Evolutionary conservation across 805 yeast genomes (phyloP).

Genomic region (Cephaloascus albidus): DNA sequence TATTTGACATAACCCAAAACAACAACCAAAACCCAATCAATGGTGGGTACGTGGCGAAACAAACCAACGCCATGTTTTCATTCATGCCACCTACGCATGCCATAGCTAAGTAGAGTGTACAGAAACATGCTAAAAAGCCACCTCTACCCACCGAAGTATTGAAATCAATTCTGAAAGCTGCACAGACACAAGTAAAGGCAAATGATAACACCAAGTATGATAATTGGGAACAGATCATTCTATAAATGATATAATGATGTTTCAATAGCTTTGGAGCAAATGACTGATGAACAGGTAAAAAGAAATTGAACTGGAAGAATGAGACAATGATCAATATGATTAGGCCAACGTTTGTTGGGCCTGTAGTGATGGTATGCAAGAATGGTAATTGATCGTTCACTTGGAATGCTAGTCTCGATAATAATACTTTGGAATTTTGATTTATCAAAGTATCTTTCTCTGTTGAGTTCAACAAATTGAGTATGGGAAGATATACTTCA

Average conservation of each 20-base stretch:
- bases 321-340: conserved; percentile 32
- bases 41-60: conserved; percentile 22
- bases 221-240: conserved; percentile 16
- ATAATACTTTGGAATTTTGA: not conserved
- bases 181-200: conserved; percentile 24
- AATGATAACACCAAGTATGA: conserved; percentile 25
- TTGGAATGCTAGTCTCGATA: not conserved
- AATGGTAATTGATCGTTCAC: conserved; percentile 17
- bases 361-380: conserved; percentile 23
- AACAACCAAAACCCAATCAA: conserved; percentile 31
- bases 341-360: conserved; percentile 33
- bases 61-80: conserved; percentile 24
- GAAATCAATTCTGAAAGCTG: conserved; percentile 32
- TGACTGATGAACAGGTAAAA: conserved; percentile 19
- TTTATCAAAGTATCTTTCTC: not conserved
- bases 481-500: not conserved
- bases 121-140: conserved; percentile 26
- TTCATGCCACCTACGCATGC: conserved; percentile 28
- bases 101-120: conserved; percentile 21
- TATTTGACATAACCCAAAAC: conserved; percentile 29
- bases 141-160: conserved; percentile 23
- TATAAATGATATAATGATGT: conserved; percentile 21
- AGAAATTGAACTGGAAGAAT: conserved; percentile 29
- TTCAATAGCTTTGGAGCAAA: conserved; percentile 17
- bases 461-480: not conserved